phyloP scores from a whole-genome alignment of 345 rosid genomes.

The Citrus maxima region DNA sequence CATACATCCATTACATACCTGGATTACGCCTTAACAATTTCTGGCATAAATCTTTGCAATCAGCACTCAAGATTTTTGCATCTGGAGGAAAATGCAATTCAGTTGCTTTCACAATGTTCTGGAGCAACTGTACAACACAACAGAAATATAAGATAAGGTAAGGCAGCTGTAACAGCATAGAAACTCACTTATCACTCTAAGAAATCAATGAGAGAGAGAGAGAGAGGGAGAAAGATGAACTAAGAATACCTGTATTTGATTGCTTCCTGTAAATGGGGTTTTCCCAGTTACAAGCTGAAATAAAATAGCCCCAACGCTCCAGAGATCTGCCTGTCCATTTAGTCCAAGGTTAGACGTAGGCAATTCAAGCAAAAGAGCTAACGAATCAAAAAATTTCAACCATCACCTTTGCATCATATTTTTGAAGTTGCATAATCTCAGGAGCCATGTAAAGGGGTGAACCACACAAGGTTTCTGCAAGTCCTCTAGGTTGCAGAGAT shows the following conservation, averaged over 20 bases:
- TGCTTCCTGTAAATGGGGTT: slow-evolving; percentile 91
- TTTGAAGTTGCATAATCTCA: slow-evolving; percentile 96
- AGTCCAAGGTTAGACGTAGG: slow-evolving; percentile 38
- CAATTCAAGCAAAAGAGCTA: slow-evolving; percentile 3
- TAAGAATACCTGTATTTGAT: slow-evolving; percentile 71
- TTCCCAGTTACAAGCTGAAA: slow-evolving; percentile 92
- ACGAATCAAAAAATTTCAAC: slow-evolving; percentile 5
- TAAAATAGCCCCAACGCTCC: slow-evolving; percentile 98
- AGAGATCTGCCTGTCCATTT: slow-evolving; percentile 95
- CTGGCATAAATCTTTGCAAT: slow-evolving; percentile 85
- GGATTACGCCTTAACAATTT: slow-evolving; percentile 88
- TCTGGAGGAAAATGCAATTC: slow-evolving; percentile 73
- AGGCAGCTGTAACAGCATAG: not conserved
- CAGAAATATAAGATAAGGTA: slow-evolving; percentile 13
- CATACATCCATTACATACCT: slow-evolving; percentile 44
- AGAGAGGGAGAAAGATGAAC: slow-evolving; percentile 2
- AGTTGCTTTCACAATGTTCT: slow-evolving; percentile 79
- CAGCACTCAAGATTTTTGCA: slow-evolving; percentile 51
- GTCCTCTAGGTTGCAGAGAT: slow-evolving; percentile 87
- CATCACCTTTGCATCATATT: slow-evolving; percentile 96
- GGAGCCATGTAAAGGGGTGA: slow-evolving; percentile 99
- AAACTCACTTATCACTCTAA: not conserved
- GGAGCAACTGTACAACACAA: slow-evolving; percentile 68
- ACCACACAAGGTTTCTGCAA: slow-evolving; percentile 97
- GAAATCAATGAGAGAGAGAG: not conserved